A percentile compares a stretch with the other conserved stretches of the same genome.
Evolutionary conservation across 169 alveolate species (phyloP).

Genomic region (Plasmodium knowlesi): DNA sequence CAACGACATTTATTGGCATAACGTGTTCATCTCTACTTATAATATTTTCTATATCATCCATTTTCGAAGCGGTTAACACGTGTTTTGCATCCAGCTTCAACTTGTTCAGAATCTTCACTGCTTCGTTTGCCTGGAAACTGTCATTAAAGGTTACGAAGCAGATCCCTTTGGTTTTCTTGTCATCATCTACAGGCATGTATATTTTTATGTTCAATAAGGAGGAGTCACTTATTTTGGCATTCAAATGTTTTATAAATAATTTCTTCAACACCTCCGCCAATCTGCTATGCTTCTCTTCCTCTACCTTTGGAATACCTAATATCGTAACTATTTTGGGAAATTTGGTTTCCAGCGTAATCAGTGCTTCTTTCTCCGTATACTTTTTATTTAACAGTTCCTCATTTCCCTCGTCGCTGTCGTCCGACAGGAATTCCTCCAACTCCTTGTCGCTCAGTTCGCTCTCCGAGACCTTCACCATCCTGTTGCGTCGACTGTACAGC

Average conservation of each 20-base stretch:
- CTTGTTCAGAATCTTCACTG: conserved; percentile 60
- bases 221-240: conserved; percentile 76
- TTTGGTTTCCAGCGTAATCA: conserved; percentile 75
- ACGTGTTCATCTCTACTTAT: conserved; percentile 61
- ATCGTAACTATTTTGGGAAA: conserved; percentile 77
- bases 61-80: conserved; percentile 57
- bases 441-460: conserved; percentile 77
- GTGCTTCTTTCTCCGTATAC: conserved; percentile 78
- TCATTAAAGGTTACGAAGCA: conserved; percentile 77
- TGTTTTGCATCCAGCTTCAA: conserved; percentile 69
- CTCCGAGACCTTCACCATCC: conserved; percentile 76
- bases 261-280: conserved; percentile 77
- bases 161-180: conserved; percentile 77
- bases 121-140: conserved; percentile 79
- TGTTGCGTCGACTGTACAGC: neutral
- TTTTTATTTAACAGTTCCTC: conserved; percentile 75
- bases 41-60: conserved; percentile 72
- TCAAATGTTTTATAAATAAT: conserved; percentile 75
- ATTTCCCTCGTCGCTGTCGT: conserved; percentile 79
- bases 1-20: conserved; percentile 76
- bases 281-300: conserved; percentile 77
- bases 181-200: conserved; percentile 77
- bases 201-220: conserved; percentile 71
- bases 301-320: conserved; percentile 79
- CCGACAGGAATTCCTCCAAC: conserved; percentile 77